These are phyloP conservation scores for Daldinia vernicosa DNA, from an alignment of 495 filamentous ascomycete species.

Conservation along the genomic window DNA sequence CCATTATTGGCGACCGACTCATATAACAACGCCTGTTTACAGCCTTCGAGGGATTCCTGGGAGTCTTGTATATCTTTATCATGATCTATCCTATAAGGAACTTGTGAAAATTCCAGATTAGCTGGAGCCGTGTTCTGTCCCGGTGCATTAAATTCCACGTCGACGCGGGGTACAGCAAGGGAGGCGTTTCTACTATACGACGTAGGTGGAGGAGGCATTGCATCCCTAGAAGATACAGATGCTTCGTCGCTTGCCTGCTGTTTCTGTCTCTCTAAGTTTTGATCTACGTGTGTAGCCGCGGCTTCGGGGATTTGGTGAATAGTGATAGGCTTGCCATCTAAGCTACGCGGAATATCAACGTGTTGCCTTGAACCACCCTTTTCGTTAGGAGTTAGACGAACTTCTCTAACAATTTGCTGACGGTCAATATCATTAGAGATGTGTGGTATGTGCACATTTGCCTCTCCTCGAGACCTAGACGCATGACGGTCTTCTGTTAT, in stretches of 20 bases:
- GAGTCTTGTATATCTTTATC: not conserved
- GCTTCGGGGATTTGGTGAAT: not conserved
- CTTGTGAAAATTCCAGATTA: not conserved
- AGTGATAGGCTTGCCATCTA: not conserved
- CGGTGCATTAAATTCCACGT: not conserved
- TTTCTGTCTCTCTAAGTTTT: not conserved
- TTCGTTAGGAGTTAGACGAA: constrained; percentile 3
- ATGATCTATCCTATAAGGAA: not conserved
- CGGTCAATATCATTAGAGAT: constrained; percentile 11
- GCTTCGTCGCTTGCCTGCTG: constrained; percentile 10
- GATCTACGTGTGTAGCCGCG: not conserved
- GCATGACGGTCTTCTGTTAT: not conserved
- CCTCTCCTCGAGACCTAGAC: not conserved
- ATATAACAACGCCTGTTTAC: constrained; percentile 1
- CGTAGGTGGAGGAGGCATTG: constrained; percentile 45
- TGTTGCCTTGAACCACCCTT: not conserved
- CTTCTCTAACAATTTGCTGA: constrained; percentile 16
- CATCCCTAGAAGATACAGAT: constrained; percentile 36
- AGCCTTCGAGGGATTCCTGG: not conserved
- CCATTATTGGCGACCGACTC: constrained; percentile 8
- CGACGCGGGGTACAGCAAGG: not conserved
- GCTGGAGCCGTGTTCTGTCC: not conserved
- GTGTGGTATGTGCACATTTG: not conserved
- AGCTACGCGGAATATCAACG: not conserved
- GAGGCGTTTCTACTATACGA: constrained; percentile 16